Conservation (phyloP, 2,329 filamentous ascomycete genomes). For the Blastomyces parvus region DNA sequence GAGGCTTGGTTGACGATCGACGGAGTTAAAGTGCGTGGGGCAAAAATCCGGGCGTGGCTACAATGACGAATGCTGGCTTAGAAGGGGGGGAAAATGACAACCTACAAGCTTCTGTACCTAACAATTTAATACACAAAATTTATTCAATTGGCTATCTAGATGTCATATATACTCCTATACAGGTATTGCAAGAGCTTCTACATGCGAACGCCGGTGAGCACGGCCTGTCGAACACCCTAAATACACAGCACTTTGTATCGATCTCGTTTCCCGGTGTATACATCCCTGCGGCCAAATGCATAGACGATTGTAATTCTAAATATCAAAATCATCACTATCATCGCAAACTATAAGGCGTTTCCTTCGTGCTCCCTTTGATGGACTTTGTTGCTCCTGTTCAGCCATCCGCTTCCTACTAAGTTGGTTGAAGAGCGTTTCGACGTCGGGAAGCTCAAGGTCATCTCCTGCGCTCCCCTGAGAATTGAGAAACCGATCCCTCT, state of each 20-base stretch:
- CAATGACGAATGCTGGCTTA: constrained; percentile 5
- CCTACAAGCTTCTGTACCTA: neutral
- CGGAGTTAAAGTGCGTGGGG: constrained; percentile 15
- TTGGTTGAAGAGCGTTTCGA: constrained; percentile 18
- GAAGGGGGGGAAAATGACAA: too few species aligned
- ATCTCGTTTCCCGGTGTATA: neutral
- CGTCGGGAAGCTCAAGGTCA: constrained; percentile 24
- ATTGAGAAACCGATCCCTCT: neutral
- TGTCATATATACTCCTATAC: neutral
- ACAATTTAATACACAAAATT: neutral
- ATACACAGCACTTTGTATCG: neutral
- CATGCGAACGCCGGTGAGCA: neutral
- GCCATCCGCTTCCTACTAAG: constrained; percentile 13
- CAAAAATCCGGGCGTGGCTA: constrained; percentile 11
- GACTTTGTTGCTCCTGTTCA: constrained; percentile 5
- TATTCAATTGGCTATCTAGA: neutral
- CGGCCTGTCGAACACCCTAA: neutral
- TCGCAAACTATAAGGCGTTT: constrained; percentile 22
- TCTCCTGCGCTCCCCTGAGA: constrained; percentile 7
- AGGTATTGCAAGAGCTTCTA: neutral
- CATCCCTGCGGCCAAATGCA: neutral
- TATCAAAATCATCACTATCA: constrained; percentile 22
- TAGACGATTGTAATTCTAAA: constrained; percentile 5
- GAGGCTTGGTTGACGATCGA: neutral
- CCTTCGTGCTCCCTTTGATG: constrained; percentile 15